Conservation (phyloP, 2,329 filamentous ascomycete genomes). For the Venturia oleaginea region DNA sequence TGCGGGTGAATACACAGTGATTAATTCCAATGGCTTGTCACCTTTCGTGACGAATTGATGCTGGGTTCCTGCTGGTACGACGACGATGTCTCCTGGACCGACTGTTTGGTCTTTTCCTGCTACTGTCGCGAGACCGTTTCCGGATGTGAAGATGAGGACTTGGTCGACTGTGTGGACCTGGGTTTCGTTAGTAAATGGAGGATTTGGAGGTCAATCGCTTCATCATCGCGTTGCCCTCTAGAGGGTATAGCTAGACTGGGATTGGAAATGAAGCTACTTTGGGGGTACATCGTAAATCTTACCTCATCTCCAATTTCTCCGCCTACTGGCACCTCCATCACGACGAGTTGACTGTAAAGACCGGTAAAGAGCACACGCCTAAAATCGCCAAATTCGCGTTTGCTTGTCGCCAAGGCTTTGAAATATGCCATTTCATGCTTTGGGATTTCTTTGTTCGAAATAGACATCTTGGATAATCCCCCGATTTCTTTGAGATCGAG, state of each 20-base stretch:
- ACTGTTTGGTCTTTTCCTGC: slow-evolving; percentile 49
- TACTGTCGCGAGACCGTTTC: slow-evolving; percentile 48
- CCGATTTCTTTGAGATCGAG: neutral
- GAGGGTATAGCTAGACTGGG: no score
- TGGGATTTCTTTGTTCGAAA: slow-evolving; percentile 16
- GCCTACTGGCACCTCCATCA: slow-evolving; percentile 55
- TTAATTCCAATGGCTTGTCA: slow-evolving; percentile 48
- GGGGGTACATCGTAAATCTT: no score
- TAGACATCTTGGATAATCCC: neutral
- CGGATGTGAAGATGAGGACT: slow-evolving; percentile 54
- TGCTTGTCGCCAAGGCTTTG: slow-evolving; percentile 43
- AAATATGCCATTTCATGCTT: slow-evolving; percentile 51
- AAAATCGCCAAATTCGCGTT: slow-evolving; percentile 50
- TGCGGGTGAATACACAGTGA: slow-evolving; percentile 55
- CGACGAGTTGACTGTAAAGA: slow-evolving; percentile 52
- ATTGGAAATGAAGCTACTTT: no score
- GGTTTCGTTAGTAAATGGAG: neutral
- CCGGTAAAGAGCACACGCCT: slow-evolving; percentile 54
- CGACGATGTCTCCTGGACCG: slow-evolving; percentile 47
- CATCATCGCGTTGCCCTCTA: neutral
- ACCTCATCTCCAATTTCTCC: slow-evolving; percentile 61
- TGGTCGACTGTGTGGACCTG: slow-evolving; percentile 52
- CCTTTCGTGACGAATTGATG: slow-evolving; percentile 58
- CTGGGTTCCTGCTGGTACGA: slow-evolving; percentile 56
- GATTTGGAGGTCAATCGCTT: neutral